A percentile compares a stretch with the other conserved stretches of the same genome.
Evolutionary conservation across 441 rosid species (phyloP).

Genomic region (Breynia disticha): DNA sequence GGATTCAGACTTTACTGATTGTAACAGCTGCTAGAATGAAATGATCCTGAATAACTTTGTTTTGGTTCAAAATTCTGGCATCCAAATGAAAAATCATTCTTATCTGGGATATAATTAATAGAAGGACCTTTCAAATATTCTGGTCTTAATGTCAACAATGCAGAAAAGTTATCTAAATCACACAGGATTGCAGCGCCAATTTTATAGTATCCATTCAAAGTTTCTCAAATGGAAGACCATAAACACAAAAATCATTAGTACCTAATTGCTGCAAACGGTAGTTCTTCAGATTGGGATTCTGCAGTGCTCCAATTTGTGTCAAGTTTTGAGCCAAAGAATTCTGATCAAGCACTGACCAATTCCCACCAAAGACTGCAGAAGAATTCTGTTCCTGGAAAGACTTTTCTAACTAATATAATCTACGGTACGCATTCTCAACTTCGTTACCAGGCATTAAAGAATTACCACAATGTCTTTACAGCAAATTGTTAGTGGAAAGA

Average conservation of each 20-base stretch:
- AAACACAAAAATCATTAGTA: constrained; percentile 16
- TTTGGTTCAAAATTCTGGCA: constrained; percentile 32
- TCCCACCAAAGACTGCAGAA: constrained; percentile 45
- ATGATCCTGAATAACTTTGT: constrained; percentile 47
- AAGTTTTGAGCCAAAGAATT: constrained; percentile 46
- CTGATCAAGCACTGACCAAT: constrained; percentile 49
- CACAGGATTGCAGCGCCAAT: no score
- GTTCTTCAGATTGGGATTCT: constrained; percentile 42
- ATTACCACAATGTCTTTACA: constrained; percentile 9
- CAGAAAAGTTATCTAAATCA: no score
- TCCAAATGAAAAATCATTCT: constrained; percentile 59
- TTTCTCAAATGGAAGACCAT: no score
- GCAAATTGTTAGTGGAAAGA: no score
- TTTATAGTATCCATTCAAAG: no score
- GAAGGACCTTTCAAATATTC: constrained; percentile 39
- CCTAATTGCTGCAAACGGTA: constrained; percentile 50
- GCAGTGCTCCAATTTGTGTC: constrained; percentile 46
- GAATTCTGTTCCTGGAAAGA: constrained; percentile 50
- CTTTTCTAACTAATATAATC: constrained; percentile 65
- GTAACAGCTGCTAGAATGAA: no score
- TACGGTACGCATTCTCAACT: constrained; percentile 72
- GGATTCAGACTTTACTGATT: no score
- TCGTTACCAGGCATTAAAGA: constrained; percentile 93
- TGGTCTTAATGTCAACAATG: constrained; percentile 29
- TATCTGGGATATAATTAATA: constrained; percentile 33